Base-by-base conservation (phyloP, 768 basidiomycete genomes). In the Boletus sp. region DNA sequence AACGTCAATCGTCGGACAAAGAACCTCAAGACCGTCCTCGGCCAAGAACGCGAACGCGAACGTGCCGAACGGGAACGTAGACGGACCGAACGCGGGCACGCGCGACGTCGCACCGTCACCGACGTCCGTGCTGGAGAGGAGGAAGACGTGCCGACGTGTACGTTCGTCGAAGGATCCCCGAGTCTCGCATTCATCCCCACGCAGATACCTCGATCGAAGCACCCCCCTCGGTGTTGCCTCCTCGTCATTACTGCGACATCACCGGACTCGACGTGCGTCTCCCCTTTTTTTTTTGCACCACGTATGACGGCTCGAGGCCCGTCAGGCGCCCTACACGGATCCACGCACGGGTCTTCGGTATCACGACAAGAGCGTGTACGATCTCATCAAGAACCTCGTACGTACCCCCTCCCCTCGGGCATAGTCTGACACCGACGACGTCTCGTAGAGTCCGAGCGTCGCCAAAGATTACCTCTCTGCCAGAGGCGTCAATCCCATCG, bases 341-440 rank as follows among this genome's bases (percentile, higher is more conserved):
- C 91, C 92, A 7, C 81, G 83, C 2, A 92, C 90, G 0, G 85
- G 86, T 1, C 76, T 94, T 10, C 80, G 92, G 5, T 93, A 89
- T 67, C 88, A 93, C 59, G 87, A 93, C 76, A 91, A 89, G 76
- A 89, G 84, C 58, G 83, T 93, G n/a, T 93, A 92, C 66, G 89
- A 91, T 47, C 75, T 91, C 30, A 83, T 93, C 60, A 90, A 89
- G 67, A 79, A 81, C 48, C 72, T 94, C 65, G 91, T 90, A 49
- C 57, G 78, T 52, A 18, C 36, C 7, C n/a, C 5, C 48, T 10
- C 12, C 12, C 35, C 5, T 17, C 32, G 20, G 1, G 18, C 30
- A n/a, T 20, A 7, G 15, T 9, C 33, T 11, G 29, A 14, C 52
- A n/a, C 32, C 24, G 24, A 28, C 32, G 12, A 30, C 24, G 9